Base-by-base conservation (phyloP, 2,329 filamentous ascomycete species). In the Fusarium humuli region DNA sequence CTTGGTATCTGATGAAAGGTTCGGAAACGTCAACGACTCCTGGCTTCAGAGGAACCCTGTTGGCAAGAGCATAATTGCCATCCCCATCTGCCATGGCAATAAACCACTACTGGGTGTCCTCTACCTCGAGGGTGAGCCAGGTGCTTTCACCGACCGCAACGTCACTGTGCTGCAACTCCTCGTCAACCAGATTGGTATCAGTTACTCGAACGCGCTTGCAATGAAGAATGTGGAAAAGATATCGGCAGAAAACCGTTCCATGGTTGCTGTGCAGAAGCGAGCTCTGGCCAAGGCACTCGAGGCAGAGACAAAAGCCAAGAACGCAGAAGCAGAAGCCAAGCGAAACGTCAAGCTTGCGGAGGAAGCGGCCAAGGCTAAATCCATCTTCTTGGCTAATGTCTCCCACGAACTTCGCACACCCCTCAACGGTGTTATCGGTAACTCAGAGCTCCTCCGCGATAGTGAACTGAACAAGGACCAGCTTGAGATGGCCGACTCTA, bases 391-490 rank as follows among this genome's bases (percentile, higher is more conserved):
- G 46, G 91, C 91, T 42, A 92, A 93, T 69, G 93, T 95, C 71
- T 94, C 91, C 4, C 92, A 95, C 79, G 92, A 95, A 79, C 81
- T 95, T 61, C 89, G 92, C 48, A 94, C 92, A 3, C 94, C 94
- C 1, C 90, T 97, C 52, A 94, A 95, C 61, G 94, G 94, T 30
- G 93, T 97, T 11, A 94, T 97, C 74, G 94, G 94, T 48, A 97
- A 97, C 84, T 92, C 91, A 13, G 94, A 97, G 78, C 86, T 97
- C 18, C 81, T 97, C 10, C 86, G 92, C 49, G 93, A 96, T 75
- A 94, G 92, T 73, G 83, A 87, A 23, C 83, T 97, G 56, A 90
- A 92, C 70, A 87, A 85, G 62, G 93, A 97, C 68, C 93, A 97
- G 78, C 85, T 90, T 32, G 93, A 97, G 71, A 96, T 94, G 84